Evolutionary conservation across 805 yeast species (phyloP).

Genomic region (Saccharomyces cerevisiae): DNA sequence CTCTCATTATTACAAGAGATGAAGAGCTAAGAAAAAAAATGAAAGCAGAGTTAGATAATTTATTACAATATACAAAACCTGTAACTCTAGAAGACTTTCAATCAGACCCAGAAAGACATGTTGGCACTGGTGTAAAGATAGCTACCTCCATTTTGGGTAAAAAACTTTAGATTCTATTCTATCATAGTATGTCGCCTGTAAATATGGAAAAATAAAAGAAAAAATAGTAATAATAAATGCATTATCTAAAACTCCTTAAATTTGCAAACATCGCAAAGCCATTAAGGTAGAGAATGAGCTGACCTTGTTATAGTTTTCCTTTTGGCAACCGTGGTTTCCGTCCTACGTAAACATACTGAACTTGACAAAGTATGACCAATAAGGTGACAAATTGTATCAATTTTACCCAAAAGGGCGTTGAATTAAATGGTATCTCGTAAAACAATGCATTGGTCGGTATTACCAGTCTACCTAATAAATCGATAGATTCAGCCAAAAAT

Average conservation of each 20-base stretch:
- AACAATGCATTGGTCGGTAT: conserved; percentile 4
- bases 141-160: conserved; percentile 60
- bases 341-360: conserved; percentile 19
- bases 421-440: conserved; percentile 20
- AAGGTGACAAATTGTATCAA: conserved; percentile 12
- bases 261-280: background rate
- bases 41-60: conserved; percentile 54
- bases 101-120: conserved; percentile 48
- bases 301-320: conserved; percentile 1
- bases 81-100: conserved; percentile 56
- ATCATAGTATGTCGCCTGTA: conserved; percentile 10
- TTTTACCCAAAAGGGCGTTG: conserved; percentile 13
- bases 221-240: background rate
- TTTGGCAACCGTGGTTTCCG: conserved; percentile 17
- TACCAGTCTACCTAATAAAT: conserved; percentile 1
- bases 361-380: conserved; percentile 19
- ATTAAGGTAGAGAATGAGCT: background rate
- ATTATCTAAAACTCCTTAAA: background rate
- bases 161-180: conserved; percentile 29
- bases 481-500: conserved; percentile 3
- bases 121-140: conserved; percentile 53
- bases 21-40: conserved; percentile 46
- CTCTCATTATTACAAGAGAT: conserved; percentile 67
- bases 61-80: conserved; percentile 44
- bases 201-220: background rate